A percentile compares a stretch with the other conserved stretches of the same genome.
Conservation (phyloP, 768 basidiomycete genomes). For the Agaricus subrufescens region DNA sequence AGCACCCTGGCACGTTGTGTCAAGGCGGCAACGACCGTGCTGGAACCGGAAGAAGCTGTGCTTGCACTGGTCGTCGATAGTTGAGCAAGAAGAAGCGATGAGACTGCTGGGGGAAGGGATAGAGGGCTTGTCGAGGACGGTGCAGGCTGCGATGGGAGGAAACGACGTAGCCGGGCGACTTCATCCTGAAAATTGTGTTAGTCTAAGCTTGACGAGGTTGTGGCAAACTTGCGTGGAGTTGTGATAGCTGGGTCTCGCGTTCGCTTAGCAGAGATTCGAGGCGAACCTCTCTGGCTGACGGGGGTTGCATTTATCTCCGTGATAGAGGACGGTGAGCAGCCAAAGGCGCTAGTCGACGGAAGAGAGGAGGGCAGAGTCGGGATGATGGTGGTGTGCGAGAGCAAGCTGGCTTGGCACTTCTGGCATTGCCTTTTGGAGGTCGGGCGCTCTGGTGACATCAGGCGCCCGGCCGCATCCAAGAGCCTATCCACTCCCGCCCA, state of each 20-base stretch:
- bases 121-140: conserved; percentile 58
- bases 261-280: conserved; percentile 75
- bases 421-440: conserved; percentile 13
- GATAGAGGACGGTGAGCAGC: conserved; percentile 9
- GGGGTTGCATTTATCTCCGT: conserved; percentile 52
- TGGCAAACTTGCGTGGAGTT: conserved; percentile 58
- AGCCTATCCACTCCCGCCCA: no score
- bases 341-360: conserved; percentile 6
- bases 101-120: conserved; percentile 65
- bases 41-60: conserved; percentile 30
- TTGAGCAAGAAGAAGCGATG: conserved; percentile 67
- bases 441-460: conserved; percentile 4
- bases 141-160: conserved; percentile 55
- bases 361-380: not conserved
- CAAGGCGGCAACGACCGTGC: conserved; percentile 67
- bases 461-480: not conserved
- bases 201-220: not conserved
- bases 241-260: conserved; percentile 66
- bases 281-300: conserved; percentile 72
- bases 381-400: conserved; percentile 12
- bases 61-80: conserved; percentile 39
- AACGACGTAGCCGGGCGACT: conserved; percentile 61
- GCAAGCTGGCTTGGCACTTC: conserved; percentile 11
- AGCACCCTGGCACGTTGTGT: conserved; percentile 67
- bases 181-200: conserved; percentile 53